Base-by-base conservation (phyloP, 805 yeast species). In the Kregervanrija delftensis region DNA sequence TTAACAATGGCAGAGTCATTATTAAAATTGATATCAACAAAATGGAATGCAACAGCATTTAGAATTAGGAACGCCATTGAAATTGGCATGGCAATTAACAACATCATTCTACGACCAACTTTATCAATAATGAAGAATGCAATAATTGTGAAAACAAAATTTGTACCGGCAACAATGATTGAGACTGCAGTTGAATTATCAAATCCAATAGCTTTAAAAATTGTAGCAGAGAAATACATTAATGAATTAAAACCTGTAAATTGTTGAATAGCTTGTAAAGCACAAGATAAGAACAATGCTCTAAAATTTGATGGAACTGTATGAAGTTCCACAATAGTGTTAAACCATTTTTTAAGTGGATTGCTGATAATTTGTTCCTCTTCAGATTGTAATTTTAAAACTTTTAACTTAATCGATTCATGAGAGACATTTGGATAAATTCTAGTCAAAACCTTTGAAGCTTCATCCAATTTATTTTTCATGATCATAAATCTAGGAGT, bases 181-280 rank as follows among this genome's bases (percentile, higher is more conserved):
- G 97, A 89, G 12, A 91, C 97, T 1, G 96, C 96, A n/a, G 96
- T 85, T 9, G 98, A 77, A 61, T 90, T 79, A 49, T 77, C 59
- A 61, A 90, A 91, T 2, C 98, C 99, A 43, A 90, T 87, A 37
- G 90, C 80, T 64, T 89, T 82, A 60, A 93, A 93, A 53, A 93
- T 84, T 2, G 97, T 90, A 33, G 95, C 81, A 40, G 95, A 84
- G 66, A 90, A 91, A 69, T 93, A 91, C 96, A 91, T 86, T 56
- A 91, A 75, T 6, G 97, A 87, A 68, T 91, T 93, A 78, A 91
- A 91, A 53, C 98, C 98, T 13, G 96, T 85, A 57, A 91, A 88
- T 67, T 91, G 99, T 70, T 91, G 98, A 58, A 93, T 84, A 47
- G 95, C 96, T 67, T 93, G 98, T 52, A 91, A 68, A 32, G 95